phyloP scores from a whole-genome alignment of 345 rosid genomes.

The Trapa bicornis region DNA sequence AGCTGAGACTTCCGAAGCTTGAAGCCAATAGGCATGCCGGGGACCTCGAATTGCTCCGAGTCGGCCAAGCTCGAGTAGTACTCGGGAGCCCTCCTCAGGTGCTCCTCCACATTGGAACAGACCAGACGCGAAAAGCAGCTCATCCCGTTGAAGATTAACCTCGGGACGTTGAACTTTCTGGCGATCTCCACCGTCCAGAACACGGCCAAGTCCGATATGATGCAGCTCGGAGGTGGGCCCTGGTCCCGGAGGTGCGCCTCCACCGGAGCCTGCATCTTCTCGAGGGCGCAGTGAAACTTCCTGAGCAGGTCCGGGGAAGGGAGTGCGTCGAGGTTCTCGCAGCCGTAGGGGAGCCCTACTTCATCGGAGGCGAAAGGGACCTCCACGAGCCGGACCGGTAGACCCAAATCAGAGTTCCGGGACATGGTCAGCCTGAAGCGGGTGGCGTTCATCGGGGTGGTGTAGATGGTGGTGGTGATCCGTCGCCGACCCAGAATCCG shows the following conservation, averaged over 20 bases:
- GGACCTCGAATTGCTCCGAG: slow-evolving; percentile 44
- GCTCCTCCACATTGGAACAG: slow-evolving; percentile 31
- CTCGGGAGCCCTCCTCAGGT: slow-evolving; percentile 21
- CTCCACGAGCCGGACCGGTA: slow-evolving; percentile 24
- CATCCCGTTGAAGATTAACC: slow-evolving; percentile 76
- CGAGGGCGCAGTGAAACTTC: slow-evolving; percentile 43
- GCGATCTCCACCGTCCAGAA: slow-evolving; percentile 56
- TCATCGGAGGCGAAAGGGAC: slow-evolving; percentile 47
- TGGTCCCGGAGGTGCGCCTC: slow-evolving; percentile 28
- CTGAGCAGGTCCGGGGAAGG: slow-evolving; percentile 36
- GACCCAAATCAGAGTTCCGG: slow-evolving; percentile 20
- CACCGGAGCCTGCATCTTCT: slow-evolving; percentile 36
- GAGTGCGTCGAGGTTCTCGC: slow-evolving; percentile 65
- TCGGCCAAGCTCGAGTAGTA: slow-evolving; percentile 18
- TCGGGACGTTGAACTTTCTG: slow-evolving; percentile 36
- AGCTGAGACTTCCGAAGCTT: slow-evolving; percentile 42
- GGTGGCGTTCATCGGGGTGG: slow-evolving; percentile 57
- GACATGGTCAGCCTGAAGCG: slow-evolving; percentile 30
- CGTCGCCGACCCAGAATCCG: slow-evolving; percentile 42
- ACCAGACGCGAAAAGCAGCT: slow-evolving; percentile 52
- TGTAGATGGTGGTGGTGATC: slow-evolving; percentile 40
- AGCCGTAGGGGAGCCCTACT: slow-evolving; percentile 55
- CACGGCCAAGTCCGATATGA: slow-evolving; percentile 57
- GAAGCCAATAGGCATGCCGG: slow-evolving; percentile 33
- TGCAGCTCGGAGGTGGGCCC: slow-evolving; percentile 48